These are phyloP conservation scores for Oxalis stricta DNA, from an alignment of 441 rosid species.

Conservation along the genomic window DNA sequence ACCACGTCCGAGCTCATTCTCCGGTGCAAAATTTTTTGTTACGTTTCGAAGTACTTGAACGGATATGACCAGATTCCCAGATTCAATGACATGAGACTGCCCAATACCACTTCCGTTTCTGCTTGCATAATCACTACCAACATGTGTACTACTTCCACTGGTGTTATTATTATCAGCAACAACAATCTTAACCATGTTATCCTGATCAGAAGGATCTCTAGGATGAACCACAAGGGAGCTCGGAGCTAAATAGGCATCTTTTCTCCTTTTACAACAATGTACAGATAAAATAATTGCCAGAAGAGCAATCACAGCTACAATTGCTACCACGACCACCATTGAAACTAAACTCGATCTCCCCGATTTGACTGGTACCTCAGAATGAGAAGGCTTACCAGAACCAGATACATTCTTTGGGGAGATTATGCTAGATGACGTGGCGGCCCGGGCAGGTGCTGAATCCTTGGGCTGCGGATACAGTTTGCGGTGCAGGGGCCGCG, in stretches of 20 bases:
- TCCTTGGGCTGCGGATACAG: conserved; percentile 14
- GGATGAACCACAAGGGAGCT: conserved; percentile 53
- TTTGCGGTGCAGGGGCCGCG: conserved; percentile 16
- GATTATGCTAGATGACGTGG: conserved; percentile 11
- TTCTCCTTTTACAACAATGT: conserved; percentile 32
- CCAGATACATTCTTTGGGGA: conserved; percentile 14
- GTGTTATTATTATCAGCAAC: conserved; percentile 33
- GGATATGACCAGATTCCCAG: conserved; percentile 55
- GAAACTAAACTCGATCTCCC: conserved; percentile 20
- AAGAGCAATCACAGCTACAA: conserved; percentile 24
- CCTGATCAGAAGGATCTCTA: conserved; percentile 44
- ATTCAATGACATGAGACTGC: conserved; percentile 52
- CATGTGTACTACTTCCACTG: conserved; percentile 25
- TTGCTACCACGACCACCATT: conserved; percentile 33
- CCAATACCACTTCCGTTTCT: conserved; percentile 27
- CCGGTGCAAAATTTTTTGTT: conserved; percentile 43
- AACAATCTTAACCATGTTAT: conserved; percentile 38
- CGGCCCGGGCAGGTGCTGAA: conserved; percentile 9
- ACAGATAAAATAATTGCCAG: conserved; percentile 31
- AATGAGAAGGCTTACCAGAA: conserved; percentile 15
- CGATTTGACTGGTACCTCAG: conserved; percentile 13
- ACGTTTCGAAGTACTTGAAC: conserved; percentile 63
- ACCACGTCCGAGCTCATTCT: conserved; percentile 67
- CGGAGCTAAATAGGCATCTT: conserved; percentile 17
- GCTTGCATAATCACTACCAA: conserved; percentile 40